Conservation (phyloP, 345 rosid species). For the Bretschneidera sinensis region DNA sequence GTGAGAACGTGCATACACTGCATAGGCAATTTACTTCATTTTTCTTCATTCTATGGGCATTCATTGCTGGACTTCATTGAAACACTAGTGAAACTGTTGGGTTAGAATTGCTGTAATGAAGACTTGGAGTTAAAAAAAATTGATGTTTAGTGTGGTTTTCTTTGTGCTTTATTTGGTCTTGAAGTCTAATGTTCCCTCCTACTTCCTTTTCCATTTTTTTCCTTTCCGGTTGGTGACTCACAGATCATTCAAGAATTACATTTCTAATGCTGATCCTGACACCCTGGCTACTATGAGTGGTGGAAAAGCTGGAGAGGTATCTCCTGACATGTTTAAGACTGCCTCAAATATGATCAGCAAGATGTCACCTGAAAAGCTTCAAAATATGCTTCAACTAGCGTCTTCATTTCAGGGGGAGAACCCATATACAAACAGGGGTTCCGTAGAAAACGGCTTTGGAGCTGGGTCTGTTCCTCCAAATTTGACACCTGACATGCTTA, state of each 20-base stretch:
- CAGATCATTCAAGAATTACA: conserved; percentile 77
- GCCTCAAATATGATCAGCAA: conserved; percentile 84
- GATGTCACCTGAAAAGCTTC: conserved; percentile 90
- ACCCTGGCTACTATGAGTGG: conserved; percentile 66
- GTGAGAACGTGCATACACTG: background rate
- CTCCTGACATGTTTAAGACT: conserved; percentile 77
- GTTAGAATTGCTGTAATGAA: background rate
- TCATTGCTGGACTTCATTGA: background rate
- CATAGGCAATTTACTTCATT: background rate
- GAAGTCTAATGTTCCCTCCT: background rate
- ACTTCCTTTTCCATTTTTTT: background rate
- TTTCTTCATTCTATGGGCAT: background rate
- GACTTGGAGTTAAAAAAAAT: background rate
- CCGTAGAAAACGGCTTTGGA: conserved; percentile 36
- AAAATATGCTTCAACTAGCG: conserved; percentile 75
- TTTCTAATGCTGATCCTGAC: conserved; percentile 66
- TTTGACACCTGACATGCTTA: conserved; percentile 72
- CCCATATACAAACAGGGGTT: conserved; percentile 29
- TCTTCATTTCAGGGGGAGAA: conserved; percentile 63
- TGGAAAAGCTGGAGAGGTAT: conserved; percentile 66
- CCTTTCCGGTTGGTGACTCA: conserved; percentile 12
- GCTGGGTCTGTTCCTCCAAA: conserved; percentile 43
- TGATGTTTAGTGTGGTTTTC: background rate
- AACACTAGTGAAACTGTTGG: background rate
- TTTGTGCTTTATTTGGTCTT: background rate